phyloP scores from a whole-genome alignment of 2,329 filamentous ascomycete species.

The Fusarium sacchari region DNA sequence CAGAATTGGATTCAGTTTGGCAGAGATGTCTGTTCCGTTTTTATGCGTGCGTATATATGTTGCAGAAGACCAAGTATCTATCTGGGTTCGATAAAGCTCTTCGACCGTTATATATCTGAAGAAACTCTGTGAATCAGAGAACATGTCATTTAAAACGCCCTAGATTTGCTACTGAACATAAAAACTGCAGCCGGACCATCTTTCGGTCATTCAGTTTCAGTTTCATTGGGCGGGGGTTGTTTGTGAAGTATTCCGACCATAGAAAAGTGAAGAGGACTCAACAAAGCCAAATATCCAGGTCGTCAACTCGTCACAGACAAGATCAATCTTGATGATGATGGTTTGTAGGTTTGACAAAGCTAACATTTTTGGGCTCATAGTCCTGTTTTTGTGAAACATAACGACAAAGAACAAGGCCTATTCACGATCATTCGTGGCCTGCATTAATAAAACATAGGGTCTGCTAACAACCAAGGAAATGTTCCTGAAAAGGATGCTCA shows the following conservation, averaged over 20 bases:
- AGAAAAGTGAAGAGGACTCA: no score
- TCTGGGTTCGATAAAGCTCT: rapidly evolving
- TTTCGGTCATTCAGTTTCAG: rapidly evolving
- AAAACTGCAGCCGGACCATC: background rate
- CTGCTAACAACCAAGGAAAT: background rate
- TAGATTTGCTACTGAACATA: rapidly evolving
- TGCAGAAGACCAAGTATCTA: rapidly evolving
- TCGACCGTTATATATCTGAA: background rate
- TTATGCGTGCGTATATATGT: background rate
- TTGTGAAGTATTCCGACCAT: no score
- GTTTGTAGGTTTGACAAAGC: no score
- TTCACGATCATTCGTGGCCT: rapidly evolving
- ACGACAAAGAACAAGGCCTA: rapidly evolving
- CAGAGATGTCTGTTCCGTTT: background rate
- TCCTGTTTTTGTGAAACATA: background rate
- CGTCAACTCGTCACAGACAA: background rate
- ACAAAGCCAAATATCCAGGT: rapidly evolving
- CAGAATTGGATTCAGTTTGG: background rate
- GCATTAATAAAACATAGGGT: rapidly evolving
- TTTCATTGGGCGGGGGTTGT: background rate
- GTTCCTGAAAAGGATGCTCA: background rate
- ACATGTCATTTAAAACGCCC: rapidly evolving
- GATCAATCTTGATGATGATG: rapidly evolving
- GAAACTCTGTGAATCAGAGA: background rate
- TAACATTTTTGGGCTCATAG: no score